Percentiles rank a stretch among this genome's conserved stretches.
Conservation (phyloP, 2,329 filamentous ascomycete species). For the Rugonectria rugulosa region DNA sequence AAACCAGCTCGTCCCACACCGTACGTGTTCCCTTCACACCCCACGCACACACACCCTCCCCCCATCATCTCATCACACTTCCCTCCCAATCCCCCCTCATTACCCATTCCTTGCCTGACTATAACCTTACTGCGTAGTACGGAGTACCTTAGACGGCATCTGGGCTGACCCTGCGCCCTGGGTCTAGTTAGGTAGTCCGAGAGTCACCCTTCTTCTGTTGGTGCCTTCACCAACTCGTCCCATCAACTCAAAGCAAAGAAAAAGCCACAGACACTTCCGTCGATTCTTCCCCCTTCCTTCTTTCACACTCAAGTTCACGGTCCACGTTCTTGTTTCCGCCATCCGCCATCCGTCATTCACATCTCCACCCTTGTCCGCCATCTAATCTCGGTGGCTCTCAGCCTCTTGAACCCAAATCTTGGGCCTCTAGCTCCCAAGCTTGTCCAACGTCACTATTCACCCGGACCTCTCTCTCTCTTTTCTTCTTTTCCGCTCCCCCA, state of each 20-base stretch:
- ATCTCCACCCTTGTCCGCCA: slow-evolving; percentile 15
- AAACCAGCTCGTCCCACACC: too few species aligned
- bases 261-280: neutral
- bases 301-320: slow-evolving; percentile 8
- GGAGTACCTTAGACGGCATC: slow-evolving; percentile 31
- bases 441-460: neutral
- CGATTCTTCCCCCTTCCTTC: slow-evolving; percentile 19
- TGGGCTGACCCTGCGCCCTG: slow-evolving; percentile 32
- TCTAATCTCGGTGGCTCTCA: slow-evolving; percentile 15
- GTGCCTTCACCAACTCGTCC: slow-evolving; percentile 24
- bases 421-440: slow-evolving; percentile 2
- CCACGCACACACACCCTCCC: too few species aligned
- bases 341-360: slow-evolving; percentile 7
- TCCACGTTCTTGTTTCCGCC: slow-evolving; percentile 1
- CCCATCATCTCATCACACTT: slow-evolving; percentile 10
- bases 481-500: neutral
- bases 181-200: slow-evolving; percentile 30
- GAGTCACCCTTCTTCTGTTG: slow-evolving; percentile 15
- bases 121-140: too few species aligned
- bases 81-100: slow-evolving; percentile 19
- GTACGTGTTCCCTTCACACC: slow-evolving; percentile 8
- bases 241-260: slow-evolving; percentile 14
- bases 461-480: neutral
- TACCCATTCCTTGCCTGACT: slow-evolving; percentile 31
- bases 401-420: slow-evolving; percentile 16